Percentiles rank a stretch among this genome's conserved stretches.
Evolutionary conservation across 805 yeast species (phyloP).

Genomic region (Yamadazyma sp.): DNA sequence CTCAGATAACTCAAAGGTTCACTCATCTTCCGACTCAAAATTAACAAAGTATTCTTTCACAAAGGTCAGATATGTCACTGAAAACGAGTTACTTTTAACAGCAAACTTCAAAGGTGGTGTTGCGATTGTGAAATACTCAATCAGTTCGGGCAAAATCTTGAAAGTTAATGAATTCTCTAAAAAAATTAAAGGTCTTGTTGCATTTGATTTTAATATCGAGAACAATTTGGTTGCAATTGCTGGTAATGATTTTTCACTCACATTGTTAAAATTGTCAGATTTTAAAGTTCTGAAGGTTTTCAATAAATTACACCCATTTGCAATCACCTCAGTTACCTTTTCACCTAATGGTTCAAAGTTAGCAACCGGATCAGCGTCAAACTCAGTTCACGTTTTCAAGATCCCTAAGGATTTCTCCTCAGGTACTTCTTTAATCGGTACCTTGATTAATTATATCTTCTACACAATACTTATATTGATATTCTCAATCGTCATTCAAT

Average conservation of each 20-base stretch:
- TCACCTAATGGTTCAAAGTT: conserved; percentile 64
- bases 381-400: conserved; percentile 59
- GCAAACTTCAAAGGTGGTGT: conserved; percentile 36
- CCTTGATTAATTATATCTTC: conserved; percentile 32
- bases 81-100: conserved; percentile 29
- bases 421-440: conserved; percentile 36
- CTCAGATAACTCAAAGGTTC: conserved; percentile 21
- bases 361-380: conserved; percentile 77
- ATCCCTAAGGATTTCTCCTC: conserved; percentile 51
- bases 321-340: conserved; percentile 70
- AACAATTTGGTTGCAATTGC: conserved; percentile 52
- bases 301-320: conserved; percentile 69
- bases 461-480: conserved; percentile 29
- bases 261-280: conserved; percentile 50
- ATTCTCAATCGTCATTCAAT: conserved; percentile 33
- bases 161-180: conserved; percentile 41
- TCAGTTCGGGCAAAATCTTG: conserved; percentile 39
- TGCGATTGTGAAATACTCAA: conserved; percentile 45
- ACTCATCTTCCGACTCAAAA: conserved; percentile 19
- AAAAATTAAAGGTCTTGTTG: conserved; percentile 54
- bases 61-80: conserved; percentile 41
- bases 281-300: conserved; percentile 50
- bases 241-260: conserved; percentile 65
- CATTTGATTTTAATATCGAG: conserved; percentile 43
- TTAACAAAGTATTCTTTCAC: conserved; percentile 31